Evolutionary conservation across 208 protist species (phyloP).

Genomic region (Endotrypanum monterogeii): DNA sequence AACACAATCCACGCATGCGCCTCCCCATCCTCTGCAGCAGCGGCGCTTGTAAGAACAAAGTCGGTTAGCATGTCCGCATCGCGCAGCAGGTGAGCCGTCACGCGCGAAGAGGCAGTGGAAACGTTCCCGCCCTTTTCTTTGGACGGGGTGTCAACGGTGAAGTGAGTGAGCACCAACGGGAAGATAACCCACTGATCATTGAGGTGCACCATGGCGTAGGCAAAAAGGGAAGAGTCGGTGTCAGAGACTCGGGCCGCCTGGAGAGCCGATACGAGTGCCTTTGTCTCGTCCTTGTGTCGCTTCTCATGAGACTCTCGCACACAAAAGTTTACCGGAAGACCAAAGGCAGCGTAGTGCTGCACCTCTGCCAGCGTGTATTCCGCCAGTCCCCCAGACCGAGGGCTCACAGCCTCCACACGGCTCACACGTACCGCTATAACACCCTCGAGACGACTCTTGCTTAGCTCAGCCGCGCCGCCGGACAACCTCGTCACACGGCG

Average conservation of each 20-base stretch:
- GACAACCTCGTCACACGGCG: conserved; percentile 28
- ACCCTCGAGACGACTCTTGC: conserved; percentile 22
- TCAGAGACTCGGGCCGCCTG: conserved; percentile 13
- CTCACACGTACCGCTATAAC: conserved; percentile 37
- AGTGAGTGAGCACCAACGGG: conserved; percentile 56
- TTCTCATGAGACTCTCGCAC: conserved; percentile 21
- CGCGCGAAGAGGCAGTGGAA: not conserved
- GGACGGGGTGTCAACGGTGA: not conserved
- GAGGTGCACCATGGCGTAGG: conserved; percentile 49
- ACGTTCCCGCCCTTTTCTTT: conserved; percentile 2
- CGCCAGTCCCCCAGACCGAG: conserved; percentile 29
- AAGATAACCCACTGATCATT: conserved; percentile 51
- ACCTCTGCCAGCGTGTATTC: conserved; percentile 50
- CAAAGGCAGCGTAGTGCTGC: conserved; percentile 66
- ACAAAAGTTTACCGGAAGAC: conserved; percentile 51
- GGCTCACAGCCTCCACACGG: conserved; percentile 31
- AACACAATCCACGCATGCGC: conserved; percentile 64
- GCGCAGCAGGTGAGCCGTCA: conserved; percentile 57
- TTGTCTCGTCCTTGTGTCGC: conserved; percentile 19
- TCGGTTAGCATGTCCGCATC: conserved; percentile 77
- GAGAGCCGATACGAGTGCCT: conserved; percentile 21
- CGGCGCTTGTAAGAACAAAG: conserved; percentile 58
- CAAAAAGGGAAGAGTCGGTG: conserved; percentile 47
- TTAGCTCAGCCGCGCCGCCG: conserved; percentile 21
- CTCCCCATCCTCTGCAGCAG: conserved; percentile 27